Conservation (phyloP, 2,329 filamentous ascomycete species). For the Diplodia corticola region DNA sequence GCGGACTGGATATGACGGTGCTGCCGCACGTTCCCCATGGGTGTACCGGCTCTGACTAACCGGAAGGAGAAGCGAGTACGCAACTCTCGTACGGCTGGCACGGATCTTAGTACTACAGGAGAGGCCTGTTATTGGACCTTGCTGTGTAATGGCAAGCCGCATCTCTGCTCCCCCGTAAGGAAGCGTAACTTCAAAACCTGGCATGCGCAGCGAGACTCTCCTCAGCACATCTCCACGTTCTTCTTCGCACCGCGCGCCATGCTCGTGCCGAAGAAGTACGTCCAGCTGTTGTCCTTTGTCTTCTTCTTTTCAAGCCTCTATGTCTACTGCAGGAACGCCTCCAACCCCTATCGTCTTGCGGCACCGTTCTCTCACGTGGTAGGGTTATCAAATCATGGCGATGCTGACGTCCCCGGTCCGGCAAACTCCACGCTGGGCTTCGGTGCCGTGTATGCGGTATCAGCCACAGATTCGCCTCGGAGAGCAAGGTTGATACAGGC, state of each 20-base stretch:
- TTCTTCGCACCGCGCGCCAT: not conserved
- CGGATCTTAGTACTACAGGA: not conserved
- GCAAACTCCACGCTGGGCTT: slow-evolving; percentile 41
- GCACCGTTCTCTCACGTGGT: not conserved
- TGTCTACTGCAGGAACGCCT: not conserved
- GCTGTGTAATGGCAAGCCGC: not conserved
- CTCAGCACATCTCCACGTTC: not conserved
- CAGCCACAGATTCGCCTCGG: slow-evolving; percentile 38
- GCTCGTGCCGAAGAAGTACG: not conserved
- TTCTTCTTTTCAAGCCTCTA: not conserved
- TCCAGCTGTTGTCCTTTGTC: not conserved
- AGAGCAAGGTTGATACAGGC: slow-evolving; percentile 43
- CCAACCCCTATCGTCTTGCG: not conserved
- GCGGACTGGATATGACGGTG: not conserved
- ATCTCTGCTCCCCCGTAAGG: not conserved
- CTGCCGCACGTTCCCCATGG: not conserved
- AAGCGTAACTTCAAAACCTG: not conserved
- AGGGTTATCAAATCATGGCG: not conserved
- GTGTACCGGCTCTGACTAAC: not conserved
- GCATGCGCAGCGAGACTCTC: not conserved
- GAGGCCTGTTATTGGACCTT: not conserved
- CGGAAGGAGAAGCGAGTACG: not conserved
- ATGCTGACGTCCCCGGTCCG: not conserved
- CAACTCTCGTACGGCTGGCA: not conserved
- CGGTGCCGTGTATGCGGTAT: slow-evolving; percentile 42